Evolutionary conservation across 495 filamentous ascomycete species (phyloP), one percentile per base, ranked within the genome.

Genomic region (Beverwykella pulmonaria): DNA sequence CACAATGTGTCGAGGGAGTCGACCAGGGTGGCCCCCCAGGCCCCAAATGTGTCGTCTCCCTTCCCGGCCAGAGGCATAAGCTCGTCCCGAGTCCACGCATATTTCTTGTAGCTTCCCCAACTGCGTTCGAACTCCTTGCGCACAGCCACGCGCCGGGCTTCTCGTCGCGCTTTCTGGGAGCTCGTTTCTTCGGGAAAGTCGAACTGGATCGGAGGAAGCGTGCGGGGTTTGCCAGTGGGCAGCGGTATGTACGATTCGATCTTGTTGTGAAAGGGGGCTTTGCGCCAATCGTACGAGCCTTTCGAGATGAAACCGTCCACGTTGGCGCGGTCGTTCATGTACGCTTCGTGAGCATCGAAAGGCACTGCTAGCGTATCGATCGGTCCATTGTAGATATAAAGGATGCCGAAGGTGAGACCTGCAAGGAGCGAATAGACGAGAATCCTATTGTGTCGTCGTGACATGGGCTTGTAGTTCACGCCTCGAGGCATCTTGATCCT

Each of bases 71-170:
- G 69, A 0, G 92, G 92, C 27, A 79, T 81, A 14, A 96, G 77
- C 61, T 95, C 92, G 70, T 97, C 92, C 53, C 87, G 83, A 61
- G 85, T 73, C 90, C 91, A 96, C 0, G 92, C 92, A 76, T 89
- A 79, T 15, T 83, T 74, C 69, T 84, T 88, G 69, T 96, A 97
- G 49, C 86, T 87, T 8, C 82, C 80, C 91, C 92, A 97, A 12
- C 87, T 82, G 67, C 87, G 86, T 29, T 81, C 57, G 67, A 96
- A 94, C 0, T 84, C 83, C 41, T 85, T 74, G 68, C 84, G 88
- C 1, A 97, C 87, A n/a, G 81, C 85, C 0, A 77, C 75, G 63
- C 81, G 75, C 58, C 82, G 79, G 65, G 79, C 71, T 67, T 79
- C 58, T 70, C 86, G 61, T 59, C 65, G 66, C 5, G 58, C 54